Evolutionary conservation across 179 eudicot species (phyloP).

Genomic region (Corrigiola litoralis): DNA sequence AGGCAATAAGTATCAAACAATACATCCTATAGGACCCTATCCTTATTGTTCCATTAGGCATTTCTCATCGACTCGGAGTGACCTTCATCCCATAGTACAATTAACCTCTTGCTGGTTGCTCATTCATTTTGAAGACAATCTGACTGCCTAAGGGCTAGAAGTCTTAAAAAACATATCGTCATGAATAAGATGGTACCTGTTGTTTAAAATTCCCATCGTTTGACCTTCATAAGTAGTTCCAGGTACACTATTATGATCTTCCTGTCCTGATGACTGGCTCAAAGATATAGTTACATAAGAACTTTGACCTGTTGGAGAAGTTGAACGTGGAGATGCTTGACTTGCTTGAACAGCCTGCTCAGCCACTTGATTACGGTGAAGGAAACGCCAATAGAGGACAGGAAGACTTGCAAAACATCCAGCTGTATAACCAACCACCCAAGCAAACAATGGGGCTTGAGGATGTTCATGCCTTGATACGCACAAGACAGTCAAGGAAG

Average conservation of each 20-base stretch:
- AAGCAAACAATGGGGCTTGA: slow-evolving; percentile 71
- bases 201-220: slow-evolving; percentile 27
- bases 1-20: background rate
- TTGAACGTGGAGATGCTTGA: slow-evolving; percentile 35
- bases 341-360: slow-evolving; percentile 45
- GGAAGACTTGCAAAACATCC: slow-evolving; percentile 77
- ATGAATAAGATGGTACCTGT: slow-evolving; percentile 38
- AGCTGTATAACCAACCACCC: slow-evolving; percentile 76
- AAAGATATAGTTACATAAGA: slow-evolving; percentile 54
- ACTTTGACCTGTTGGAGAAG: slow-evolving; percentile 38
- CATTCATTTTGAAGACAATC: background rate
- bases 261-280: slow-evolving; percentile 45
- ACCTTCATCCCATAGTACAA: background rate
- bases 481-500: slow-evolving; percentile 61
- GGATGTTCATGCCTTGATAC: slow-evolving; percentile 68
- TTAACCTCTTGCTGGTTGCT: background rate
- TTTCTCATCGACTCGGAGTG: background rate
- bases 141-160: background rate
- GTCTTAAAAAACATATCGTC: background rate
- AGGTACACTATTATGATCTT: slow-evolving; percentile 32
- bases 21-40: background rate
- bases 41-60: background rate
- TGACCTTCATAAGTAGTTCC: slow-evolving; percentile 33
- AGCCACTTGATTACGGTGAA: slow-evolving; percentile 51
- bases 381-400: slow-evolving; percentile 69